A percentile compares a stretch with the other conserved stretches of the same genome.
phyloP scores from a whole-genome alignment of 257 asterid genomes.

The Solanum lycopersicoides region DNA sequence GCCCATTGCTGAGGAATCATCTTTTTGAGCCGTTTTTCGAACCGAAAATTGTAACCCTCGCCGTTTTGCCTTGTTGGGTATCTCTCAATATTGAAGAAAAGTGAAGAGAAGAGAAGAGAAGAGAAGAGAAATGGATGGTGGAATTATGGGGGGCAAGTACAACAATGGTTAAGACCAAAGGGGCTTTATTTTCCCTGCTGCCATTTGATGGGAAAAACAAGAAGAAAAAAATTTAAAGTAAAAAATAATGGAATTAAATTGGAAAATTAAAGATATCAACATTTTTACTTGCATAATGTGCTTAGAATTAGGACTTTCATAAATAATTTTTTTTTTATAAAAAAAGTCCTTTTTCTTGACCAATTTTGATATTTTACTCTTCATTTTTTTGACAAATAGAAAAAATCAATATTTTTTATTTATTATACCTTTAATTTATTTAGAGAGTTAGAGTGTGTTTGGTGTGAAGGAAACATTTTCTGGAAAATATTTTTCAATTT shows the following conservation, averaged over 20 bases:
- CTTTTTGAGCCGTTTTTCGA: neutral
- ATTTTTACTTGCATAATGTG: neutral
- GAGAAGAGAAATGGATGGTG: neutral
- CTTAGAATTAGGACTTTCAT: neutral
- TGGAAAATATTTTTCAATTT: too few species aligned
- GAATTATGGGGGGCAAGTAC: neutral
- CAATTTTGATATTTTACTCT: too few species aligned
- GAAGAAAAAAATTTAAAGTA: neutral
- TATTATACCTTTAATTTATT: too few species aligned
- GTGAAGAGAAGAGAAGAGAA: neutral
- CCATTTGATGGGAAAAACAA: neutral
- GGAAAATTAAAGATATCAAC: neutral
- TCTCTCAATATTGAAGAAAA: neutral
- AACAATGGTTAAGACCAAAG: neutral
- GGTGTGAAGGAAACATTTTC: too few species aligned
- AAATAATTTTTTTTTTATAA: too few species aligned
- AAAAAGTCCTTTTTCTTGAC: too few species aligned
- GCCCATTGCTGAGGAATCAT: conserved; percentile 72
- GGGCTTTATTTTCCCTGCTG: neutral
- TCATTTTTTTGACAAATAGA: too few species aligned
- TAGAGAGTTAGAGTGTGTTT: too few species aligned
- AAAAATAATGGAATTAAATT: neutral
- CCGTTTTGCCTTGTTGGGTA: neutral
- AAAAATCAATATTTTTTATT: too few species aligned
- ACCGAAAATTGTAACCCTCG: neutral